Percentiles rank a stretch among this genome's conserved stretches.
These are phyloP conservation scores for Albizia julibrissin DNA, from an alignment of 306 rosid genomes.

Conservation along the genomic window DNA sequence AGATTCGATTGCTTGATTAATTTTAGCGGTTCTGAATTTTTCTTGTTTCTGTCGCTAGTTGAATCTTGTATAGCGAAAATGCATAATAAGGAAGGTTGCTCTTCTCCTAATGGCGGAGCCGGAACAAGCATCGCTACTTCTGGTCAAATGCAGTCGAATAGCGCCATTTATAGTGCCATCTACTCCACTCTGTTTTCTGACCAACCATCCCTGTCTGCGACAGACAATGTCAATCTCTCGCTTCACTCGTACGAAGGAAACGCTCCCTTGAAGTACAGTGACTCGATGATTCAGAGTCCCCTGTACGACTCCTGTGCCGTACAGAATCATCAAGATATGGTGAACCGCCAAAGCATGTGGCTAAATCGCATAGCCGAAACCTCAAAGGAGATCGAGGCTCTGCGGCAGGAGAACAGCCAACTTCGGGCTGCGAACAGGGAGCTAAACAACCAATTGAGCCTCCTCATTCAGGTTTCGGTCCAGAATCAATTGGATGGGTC, in stretches of 20 bases:
- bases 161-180: slow-evolving; percentile 38
- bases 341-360: slow-evolving; percentile 80
- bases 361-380: slow-evolving; percentile 69
- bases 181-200: slow-evolving; percentile 52
- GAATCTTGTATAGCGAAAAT: slow-evolving; percentile 34
- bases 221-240: slow-evolving; percentile 29
- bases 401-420: slow-evolving; percentile 66
- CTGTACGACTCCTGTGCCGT: slow-evolving; percentile 50
- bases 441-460: slow-evolving; percentile 68
- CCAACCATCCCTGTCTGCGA: slow-evolving; percentile 40
- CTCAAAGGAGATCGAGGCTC: slow-evolving; percentile 68
- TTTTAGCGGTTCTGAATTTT: neutral
- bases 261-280: slow-evolving; percentile 25
- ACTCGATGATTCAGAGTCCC: slow-evolving; percentile 33
- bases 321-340: slow-evolving; percentile 88
- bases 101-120: slow-evolving; percentile 44
- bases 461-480: slow-evolving; percentile 60
- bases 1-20: neutral
- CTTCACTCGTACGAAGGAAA: slow-evolving; percentile 40
- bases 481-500: slow-evolving; percentile 44
- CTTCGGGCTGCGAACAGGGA: slow-evolving; percentile 69
- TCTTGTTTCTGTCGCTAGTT: neutral
- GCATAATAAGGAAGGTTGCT: slow-evolving; percentile 51
- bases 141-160: slow-evolving; percentile 39
- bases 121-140: slow-evolving; percentile 29